Conservation (phyloP, 2,329 filamentous ascomycete genomes). For the Sarocladium brachiariae region DNA sequence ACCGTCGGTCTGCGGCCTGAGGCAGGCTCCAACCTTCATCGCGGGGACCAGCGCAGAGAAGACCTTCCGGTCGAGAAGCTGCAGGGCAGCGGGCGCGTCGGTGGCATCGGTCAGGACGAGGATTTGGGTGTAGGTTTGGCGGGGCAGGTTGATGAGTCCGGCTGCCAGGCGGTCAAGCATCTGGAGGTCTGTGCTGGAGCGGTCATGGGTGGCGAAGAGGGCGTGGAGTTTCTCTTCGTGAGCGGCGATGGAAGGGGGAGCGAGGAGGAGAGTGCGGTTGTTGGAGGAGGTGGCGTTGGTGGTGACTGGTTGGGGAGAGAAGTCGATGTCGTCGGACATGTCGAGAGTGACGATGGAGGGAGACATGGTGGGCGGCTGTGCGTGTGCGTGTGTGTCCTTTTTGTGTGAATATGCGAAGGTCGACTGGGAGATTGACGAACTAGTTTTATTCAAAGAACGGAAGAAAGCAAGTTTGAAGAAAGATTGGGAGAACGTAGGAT, state of each 20-base stretch:
- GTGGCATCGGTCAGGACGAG: constrained; percentile 77
- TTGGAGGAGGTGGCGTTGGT: constrained; percentile 20
- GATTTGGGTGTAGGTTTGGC: constrained; percentile 73
- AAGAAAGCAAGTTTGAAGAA: too few species aligned
- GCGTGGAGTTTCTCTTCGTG: constrained; percentile 71
- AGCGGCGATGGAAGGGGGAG: constrained; percentile 81
- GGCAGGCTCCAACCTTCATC: constrained; percentile 60
- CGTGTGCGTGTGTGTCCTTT: background rate
- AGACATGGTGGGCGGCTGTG: constrained; percentile 31
- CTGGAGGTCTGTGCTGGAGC: constrained; percentile 76
- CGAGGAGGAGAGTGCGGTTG: constrained; percentile 70
- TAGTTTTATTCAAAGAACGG: too few species aligned
- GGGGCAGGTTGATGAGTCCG: constrained; percentile 70
- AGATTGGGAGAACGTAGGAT: too few species aligned
- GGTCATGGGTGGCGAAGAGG: constrained; percentile 67
- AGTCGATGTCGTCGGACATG: constrained; percentile 46
- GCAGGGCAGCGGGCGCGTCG: constrained; percentile 57
- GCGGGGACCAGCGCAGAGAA: constrained; percentile 63
- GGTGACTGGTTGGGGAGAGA: constrained; percentile 23
- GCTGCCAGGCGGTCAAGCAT: constrained; percentile 93
- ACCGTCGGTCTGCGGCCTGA: constrained; percentile 60
- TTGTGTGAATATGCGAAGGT: background rate
- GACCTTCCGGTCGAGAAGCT: constrained; percentile 59
- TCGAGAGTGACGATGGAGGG: constrained; percentile 49
- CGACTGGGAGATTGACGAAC: background rate